Percentiles rank a stretch among this genome's conserved stretches.
Evolutionary conservation across 805 yeast genomes (phyloP).

Genomic region (Candida schatavii): DNA sequence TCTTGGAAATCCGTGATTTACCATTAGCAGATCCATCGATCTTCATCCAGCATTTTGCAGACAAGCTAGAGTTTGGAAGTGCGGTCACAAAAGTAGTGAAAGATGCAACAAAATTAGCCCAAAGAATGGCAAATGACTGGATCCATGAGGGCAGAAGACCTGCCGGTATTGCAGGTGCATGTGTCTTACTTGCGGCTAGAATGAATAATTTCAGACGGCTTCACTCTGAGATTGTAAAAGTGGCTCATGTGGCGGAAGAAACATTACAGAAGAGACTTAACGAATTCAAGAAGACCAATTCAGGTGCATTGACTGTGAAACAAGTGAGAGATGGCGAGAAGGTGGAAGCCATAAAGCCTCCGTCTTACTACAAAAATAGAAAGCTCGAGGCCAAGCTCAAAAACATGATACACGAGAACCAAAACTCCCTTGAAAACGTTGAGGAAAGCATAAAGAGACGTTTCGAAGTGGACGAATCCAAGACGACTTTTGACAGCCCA

Average conservation of each 20-base stretch:
- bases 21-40: conserved; percentile 94
- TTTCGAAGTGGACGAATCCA: not conserved
- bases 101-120: conserved; percentile 86
- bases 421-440: conserved; percentile 17
- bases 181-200: conserved; percentile 87
- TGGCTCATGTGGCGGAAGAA: conserved; percentile 92
- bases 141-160: conserved; percentile 96
- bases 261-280: conserved; percentile 87
- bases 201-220: conserved; percentile 94
- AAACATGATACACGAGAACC: conserved; percentile 24
- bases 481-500: not conserved
- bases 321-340: conserved; percentile 58
- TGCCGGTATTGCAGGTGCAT: conserved; percentile 98
- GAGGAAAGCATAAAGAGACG: conserved; percentile 8
- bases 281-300: conserved; percentile 77
- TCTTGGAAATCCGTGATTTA: conserved; percentile 67
- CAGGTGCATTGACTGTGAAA: conserved; percentile 69
- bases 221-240: conserved; percentile 90
- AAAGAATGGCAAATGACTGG: conserved; percentile 93
- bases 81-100: conserved; percentile 69
- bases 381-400: conserved; percentile 43
- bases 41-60: conserved; percentile 91
- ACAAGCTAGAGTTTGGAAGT: conserved; percentile 76
- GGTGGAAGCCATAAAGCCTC: conserved; percentile 66
- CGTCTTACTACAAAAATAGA: conserved; percentile 70